Conservation (phyloP, 192 early-diverging fungal species). For the Obelidium mucronatum region DNA sequence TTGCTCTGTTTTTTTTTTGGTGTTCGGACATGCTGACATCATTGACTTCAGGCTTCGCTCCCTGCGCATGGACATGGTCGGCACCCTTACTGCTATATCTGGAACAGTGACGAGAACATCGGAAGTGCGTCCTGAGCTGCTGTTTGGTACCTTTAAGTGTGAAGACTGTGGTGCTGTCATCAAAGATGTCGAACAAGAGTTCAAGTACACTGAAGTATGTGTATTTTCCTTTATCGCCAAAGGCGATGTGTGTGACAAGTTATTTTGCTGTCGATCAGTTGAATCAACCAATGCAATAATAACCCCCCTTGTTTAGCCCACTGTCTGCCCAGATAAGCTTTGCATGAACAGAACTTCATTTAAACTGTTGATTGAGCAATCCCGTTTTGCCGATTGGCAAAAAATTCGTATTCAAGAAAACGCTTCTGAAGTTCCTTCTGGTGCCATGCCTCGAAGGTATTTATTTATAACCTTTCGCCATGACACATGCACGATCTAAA, state of each 20-base stretch:
- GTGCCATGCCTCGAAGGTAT: constrained; percentile 94
- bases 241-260: constrained; percentile 25
- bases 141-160: constrained; percentile 92
- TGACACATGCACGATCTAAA: background rate
- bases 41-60: constrained; percentile 75
- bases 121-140: constrained; percentile 94
- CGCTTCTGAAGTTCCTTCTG: constrained; percentile 93
- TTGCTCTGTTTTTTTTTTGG: background rate
- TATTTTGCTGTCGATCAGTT: constrained; percentile 9
- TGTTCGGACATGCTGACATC: constrained; percentile 14
- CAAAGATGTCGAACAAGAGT: constrained; percentile 93
- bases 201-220: constrained; percentile 89
- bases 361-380: constrained; percentile 81
- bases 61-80: constrained; percentile 82
- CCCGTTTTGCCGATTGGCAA: constrained; percentile 97
- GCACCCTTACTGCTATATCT: constrained; percentile 78
- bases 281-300: background rate
- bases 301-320: constrained; percentile 61
- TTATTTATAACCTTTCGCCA: constrained; percentile 12
- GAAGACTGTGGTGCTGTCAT: constrained; percentile 80
- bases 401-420: constrained; percentile 96
- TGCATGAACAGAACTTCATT: constrained; percentile 86
- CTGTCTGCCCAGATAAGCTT: constrained; percentile 78
- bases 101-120: constrained; percentile 98
- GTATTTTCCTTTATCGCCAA: background rate